Conservation (phyloP, 1,284 basidiomycete genomes). For the Ustilago cynodontis region DNA sequence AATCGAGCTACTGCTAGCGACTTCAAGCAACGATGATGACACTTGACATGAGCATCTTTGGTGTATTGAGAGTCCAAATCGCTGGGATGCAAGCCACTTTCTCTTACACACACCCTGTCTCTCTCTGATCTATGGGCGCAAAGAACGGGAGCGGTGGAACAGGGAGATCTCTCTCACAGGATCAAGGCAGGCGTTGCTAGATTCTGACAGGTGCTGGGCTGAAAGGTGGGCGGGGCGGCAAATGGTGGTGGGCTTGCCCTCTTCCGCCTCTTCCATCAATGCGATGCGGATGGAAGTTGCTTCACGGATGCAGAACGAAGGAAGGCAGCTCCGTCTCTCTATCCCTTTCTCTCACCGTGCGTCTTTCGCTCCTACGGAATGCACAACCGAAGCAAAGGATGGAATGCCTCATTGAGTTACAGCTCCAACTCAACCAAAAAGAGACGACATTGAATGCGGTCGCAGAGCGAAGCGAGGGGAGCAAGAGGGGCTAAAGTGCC, state of each 20-base stretch:
- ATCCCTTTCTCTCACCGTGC: not conserved
- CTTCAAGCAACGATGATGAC: slow-evolving; percentile 22
- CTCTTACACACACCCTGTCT: not conserved
- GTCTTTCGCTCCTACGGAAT: not conserved
- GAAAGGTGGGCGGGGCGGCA: slow-evolving; percentile 4
- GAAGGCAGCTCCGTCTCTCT: not conserved
- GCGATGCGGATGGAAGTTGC: slow-evolving; percentile 1
- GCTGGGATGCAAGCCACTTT: slow-evolving; percentile 4
- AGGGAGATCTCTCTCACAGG: not conserved
- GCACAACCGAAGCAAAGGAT: not conserved
- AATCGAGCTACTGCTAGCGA: not conserved
- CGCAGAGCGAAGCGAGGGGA: not conserved
- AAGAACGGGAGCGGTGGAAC: not conserved
- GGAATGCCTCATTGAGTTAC: not conserved
- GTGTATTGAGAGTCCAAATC: not conserved
- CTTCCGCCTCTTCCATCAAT: not conserved
- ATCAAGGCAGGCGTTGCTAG: not conserved
- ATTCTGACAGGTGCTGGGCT: slow-evolving; percentile 12
- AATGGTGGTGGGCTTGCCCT: not conserved
- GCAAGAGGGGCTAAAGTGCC: slow-evolving; percentile 2
- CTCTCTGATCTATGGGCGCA: not conserved
- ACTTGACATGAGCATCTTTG: not conserved
- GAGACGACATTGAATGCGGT: not conserved
- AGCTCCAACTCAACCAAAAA: no score
- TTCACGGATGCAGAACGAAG: not conserved